Base-by-base conservation (phyloP, 768 basidiomycete species). In the Lentinula sp. region DNA sequence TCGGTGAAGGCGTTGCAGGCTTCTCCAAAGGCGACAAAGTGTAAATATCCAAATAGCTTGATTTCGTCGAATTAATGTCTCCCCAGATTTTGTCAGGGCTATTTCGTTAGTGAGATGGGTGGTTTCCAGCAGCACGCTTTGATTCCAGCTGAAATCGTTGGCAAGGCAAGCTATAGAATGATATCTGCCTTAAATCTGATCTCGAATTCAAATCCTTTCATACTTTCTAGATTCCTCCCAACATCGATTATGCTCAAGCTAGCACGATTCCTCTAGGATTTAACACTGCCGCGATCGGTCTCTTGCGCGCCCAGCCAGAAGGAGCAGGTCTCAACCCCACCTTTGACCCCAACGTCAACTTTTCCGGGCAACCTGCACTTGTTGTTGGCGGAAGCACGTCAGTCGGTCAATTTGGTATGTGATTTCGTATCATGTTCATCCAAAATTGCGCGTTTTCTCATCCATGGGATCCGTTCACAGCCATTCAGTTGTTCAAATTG, bases 21-120 rank as follows among this genome's bases (percentile, higher is more conserved):
- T 79, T 84, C 66, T 73, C 78, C 62, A 73, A 74, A 32, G 84
- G 83, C 3, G 83, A 86, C 67, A 72, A 76, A 68, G 81, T 86
- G 82, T 83, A 70, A 65, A 78, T 35, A 39, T 57, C 23, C 5
- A n/a, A n/a, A 7, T 37, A 9, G n/a, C 11, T 16, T 10, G 4
- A 2, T 37, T 34, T 3, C 40, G 31, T 42, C 35, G 48, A 9
- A 31, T 16, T n/a, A 34, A 15, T 46, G 6, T 23, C 11, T 31
- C 8, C 21, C 5, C n/a, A 80, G 80, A 35, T 73, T 80, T 61
- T 74, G 69, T 63, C 75, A 76, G 54, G 76, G 78, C 9, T 70
- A 67, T 23, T 77, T 74, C 21, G 66, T 69, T 18, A 77, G 76
- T 49, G 73, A 76, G 32, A 61, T 67, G 61, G 75, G 72, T 34